Conservation (phyloP, 176 grass and related monocot species). For the Aegilops sharonensis region DNA sequence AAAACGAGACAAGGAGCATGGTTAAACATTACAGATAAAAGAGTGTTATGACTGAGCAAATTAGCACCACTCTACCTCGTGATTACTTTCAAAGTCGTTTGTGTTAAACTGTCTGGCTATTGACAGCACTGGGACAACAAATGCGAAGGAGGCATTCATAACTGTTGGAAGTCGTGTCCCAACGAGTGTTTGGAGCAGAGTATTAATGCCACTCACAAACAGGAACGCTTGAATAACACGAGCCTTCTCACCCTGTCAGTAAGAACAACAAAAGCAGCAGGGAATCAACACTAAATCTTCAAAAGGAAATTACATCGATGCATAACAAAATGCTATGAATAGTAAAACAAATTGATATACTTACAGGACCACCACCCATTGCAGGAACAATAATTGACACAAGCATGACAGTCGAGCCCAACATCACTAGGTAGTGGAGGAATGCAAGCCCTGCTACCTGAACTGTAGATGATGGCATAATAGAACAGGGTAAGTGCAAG, state of each 20-base stretch:
- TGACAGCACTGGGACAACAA: conserved; percentile 78
- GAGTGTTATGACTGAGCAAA: conserved; percentile 18
- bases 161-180: conserved; percentile 87
- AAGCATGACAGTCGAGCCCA: conserved; percentile 90
- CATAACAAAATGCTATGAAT: not conserved
- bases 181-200: conserved; percentile 81
- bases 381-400: conserved; percentile 73
- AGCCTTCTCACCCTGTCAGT: conserved; percentile 79
- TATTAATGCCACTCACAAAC: conserved; percentile 97
- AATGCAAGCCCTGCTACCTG: conserved; percentile 74
- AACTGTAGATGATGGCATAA: conserved; percentile 54
- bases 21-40: conserved; percentile 22
- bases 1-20: not conserved
- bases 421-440: conserved; percentile 93
- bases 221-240: conserved; percentile 83
- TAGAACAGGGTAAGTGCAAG: conserved; percentile 28
- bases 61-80: conserved; percentile 47
- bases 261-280: conserved; percentile 27
- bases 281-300: conserved; percentile 8
- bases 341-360: conserved; percentile 14
- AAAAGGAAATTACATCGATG: conserved; percentile 25
- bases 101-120: conserved; percentile 57
- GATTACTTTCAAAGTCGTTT: conserved; percentile 37
- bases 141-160: conserved; percentile 92
- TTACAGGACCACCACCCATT: conserved; percentile 88